Evolutionary conservation across 2,329 filamentous ascomycete species (phyloP), one percentile per base, ranked within the genome.

Genomic region (Fusarium subtropicale): DNA sequence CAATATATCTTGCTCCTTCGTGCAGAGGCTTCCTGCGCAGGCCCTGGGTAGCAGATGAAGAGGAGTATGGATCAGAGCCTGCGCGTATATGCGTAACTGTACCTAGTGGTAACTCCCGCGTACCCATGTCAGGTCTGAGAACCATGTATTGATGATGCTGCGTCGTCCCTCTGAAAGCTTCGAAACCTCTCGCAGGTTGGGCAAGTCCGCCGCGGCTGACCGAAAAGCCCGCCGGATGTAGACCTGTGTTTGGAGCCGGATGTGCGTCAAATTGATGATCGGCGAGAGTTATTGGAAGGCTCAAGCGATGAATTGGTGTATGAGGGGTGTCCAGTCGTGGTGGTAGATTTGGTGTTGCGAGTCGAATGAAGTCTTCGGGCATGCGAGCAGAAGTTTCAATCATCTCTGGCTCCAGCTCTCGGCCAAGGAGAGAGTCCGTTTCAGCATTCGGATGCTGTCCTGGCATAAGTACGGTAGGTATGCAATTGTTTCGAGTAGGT

Each of bases 1-100:
- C 68, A 39, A 75, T 68, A 15, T 66, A 66, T 45, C 64, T 70
- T 6, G 73, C 73, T 11, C 66, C 71, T 46, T 67, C 63, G 6
- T 60, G 71, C 16, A 75, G 44, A 7, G 73, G 73, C 52, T 75
- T 75, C 42, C 73, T 71, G 7, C 72, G 66, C 26, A 75, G 41
- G 9, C 48, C 63, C 16, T 62, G 62, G 13, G 46, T 26, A 26
- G 60, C 47, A 10, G 60, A 53, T 41, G 48, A 51, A 38, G 33
- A 41, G 16, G 59, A 39, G 10, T 74, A 64, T 33, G 57, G 44
- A 26, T 74, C 70, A 18, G 68, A 66, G 18, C 66, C 71, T 13
- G 62, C 64, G 31, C 66, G 73, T 13, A 72, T 64, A 41, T 66
- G 70, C 5, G 73, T 72, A 16, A 65, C 47, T 20, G 68, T 73